Conservation (phyloP, 139 green algal species). For the Pseudopediastrum boryanum region DNA sequence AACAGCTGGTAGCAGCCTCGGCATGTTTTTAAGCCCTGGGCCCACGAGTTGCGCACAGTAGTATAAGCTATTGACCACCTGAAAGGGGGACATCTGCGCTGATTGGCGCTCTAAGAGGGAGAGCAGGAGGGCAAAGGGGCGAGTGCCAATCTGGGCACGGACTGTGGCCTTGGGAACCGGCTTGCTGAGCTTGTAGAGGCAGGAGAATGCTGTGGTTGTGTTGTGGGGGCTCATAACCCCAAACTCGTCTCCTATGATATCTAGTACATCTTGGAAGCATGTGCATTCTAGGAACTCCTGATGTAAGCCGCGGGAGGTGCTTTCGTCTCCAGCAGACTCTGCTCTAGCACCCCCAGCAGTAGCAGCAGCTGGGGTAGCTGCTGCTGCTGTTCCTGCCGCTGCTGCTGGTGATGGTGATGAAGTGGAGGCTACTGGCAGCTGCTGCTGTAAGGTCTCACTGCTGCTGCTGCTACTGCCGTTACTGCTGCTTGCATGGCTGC, state of each 20-base stretch:
- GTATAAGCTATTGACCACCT: constrained; percentile 21
- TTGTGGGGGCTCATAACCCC: constrained; percentile 4
- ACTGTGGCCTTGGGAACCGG: not conserved
- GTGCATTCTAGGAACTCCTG: constrained; percentile 14
- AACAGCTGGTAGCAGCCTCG: not conserved
- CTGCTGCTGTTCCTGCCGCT: constrained; percentile 27
- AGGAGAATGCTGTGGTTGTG: constrained; percentile 16
- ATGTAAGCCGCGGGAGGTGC: too few relatives aligned
- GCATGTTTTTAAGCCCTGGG: not conserved
- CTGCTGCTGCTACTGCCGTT: too few relatives aligned
- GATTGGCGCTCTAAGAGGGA: not conserved
- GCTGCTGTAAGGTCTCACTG: not conserved
- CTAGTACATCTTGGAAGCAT: constrained; percentile 34
- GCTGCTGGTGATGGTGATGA: not conserved
- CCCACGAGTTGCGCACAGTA: constrained; percentile 5
- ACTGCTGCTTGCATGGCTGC: too few relatives aligned
- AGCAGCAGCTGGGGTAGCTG: not conserved
- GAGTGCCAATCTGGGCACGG: not conserved
- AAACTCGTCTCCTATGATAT: constrained; percentile 27
- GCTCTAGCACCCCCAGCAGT: not conserved
- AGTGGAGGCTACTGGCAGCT: not conserved
- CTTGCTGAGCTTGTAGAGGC: not conserved
- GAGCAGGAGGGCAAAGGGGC: constrained; percentile 13
- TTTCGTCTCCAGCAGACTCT: not conserved
- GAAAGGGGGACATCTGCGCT: not conserved